phyloP scores from a whole-genome alignment of 495 filamentous ascomycete species.

The Aspergillus saccharolyticus region DNA sequence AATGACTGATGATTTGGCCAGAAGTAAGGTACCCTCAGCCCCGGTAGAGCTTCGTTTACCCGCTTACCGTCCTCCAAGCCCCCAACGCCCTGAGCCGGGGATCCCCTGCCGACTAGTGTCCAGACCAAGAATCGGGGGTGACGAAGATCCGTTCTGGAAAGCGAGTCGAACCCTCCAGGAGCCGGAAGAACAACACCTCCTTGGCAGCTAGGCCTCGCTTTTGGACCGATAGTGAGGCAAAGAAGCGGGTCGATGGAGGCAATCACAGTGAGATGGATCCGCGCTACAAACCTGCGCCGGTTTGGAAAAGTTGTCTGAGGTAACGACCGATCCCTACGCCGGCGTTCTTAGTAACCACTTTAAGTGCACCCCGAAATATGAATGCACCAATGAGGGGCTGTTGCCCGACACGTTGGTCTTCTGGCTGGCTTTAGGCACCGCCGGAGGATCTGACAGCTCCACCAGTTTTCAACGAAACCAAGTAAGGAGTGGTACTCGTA shows the following conservation, averaged over 20 bases:
- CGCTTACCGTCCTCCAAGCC: conserved; percentile 6
- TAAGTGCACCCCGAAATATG: conserved; percentile 6
- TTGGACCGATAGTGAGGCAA: conserved; percentile 22
- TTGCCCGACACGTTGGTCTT: conserved; percentile 20
- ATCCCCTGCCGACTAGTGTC: not conserved
- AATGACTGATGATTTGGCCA: conserved; percentile 12
- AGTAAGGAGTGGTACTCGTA: conserved; percentile 21
- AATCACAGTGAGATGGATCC: conserved; percentile 7
- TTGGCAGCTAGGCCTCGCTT: conserved; percentile 16
- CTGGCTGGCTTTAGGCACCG: conserved; percentile 12
- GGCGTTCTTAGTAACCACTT: conserved; percentile 3
- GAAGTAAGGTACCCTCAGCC: conserved; percentile 8
- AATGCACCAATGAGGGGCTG: conserved; percentile 17
- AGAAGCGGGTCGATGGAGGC: conserved; percentile 16
- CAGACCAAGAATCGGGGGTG: conserved; percentile 11
- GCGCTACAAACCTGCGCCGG: not conserved
- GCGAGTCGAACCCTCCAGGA: conserved; percentile 21
- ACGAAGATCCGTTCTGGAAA: conserved; percentile 22
- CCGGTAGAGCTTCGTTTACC: conserved; percentile 7
- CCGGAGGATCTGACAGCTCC: conserved; percentile 18
- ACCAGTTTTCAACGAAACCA: conserved; percentile 17
- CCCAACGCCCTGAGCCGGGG: conserved; percentile 3
- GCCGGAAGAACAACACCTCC: conserved; percentile 18
- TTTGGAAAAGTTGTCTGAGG: conserved; percentile 6
- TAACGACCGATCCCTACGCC: conserved; percentile 10